Evolutionary conservation across 1,284 basidiomycete genomes (phyloP).

Genomic region (Ustilago lituana): DNA sequence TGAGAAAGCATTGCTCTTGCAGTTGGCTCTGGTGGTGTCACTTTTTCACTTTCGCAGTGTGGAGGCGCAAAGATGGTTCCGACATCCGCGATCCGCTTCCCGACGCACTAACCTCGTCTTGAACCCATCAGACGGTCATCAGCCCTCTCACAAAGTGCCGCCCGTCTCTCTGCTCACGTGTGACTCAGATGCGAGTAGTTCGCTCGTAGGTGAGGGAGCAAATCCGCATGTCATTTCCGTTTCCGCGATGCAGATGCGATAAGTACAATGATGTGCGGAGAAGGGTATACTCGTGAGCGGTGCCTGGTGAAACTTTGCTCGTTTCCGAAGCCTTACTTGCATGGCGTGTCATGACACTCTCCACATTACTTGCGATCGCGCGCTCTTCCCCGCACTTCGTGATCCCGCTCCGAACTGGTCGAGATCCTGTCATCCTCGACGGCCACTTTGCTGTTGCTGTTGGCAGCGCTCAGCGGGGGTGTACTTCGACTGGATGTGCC

Average conservation of each 20-base stretch:
- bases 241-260: neutral
- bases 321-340: no score
- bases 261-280: no score
- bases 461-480: neutral
- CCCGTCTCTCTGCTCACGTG: no score
- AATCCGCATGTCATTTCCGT: neutral
- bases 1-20: no score
- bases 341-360: no score
- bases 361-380: conserved; percentile 26
- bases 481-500: conserved; percentile 4
- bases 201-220: no score
- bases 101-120: no score
- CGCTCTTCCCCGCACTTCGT: conserved; percentile 27
- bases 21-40: no score
- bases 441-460: neutral
- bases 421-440: conserved; percentile 6
- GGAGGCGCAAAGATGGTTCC: conserved; percentile 11
- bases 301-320: no score
- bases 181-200: no score
- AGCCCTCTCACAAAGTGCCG: no score
- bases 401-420: conserved; percentile 15
- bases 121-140: no score
- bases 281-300: conserved; percentile 5
- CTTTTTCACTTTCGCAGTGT: neutral
- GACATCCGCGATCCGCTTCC: conserved; percentile 10